A percentile compares a stretch with the other conserved stretches of the same genome.
phyloP scores from a whole-genome alignment of 306 rosid species.

The Prunus campanulata region DNA sequence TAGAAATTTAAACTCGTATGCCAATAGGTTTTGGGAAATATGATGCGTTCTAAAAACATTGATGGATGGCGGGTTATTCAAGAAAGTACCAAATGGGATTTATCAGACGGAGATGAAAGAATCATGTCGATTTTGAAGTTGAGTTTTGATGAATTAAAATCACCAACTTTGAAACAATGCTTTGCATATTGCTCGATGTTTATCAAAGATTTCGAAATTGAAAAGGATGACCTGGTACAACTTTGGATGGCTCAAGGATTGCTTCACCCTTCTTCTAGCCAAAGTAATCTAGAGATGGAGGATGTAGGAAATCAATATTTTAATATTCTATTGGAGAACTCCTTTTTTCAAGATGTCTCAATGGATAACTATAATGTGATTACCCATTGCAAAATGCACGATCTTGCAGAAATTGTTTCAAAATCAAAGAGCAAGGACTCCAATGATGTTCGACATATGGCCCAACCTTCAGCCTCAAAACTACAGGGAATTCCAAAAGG shows the following conservation, averaged over 20 bases:
- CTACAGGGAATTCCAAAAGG: not conserved
- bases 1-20: too few species aligned
- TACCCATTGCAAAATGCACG: not conserved
- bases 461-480: not conserved
- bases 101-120: too few species aligned
- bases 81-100: too few species aligned
- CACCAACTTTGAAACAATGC: too few species aligned
- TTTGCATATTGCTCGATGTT: too few species aligned
- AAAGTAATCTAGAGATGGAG: not conserved
- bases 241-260: slow-evolving; percentile 19
- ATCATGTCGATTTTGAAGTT: too few species aligned
- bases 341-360: not conserved
- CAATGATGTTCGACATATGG: not conserved
- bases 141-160: too few species aligned
- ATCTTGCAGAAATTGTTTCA: not conserved
- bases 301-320: slow-evolving; percentile 16
- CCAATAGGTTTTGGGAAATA: too few species aligned
- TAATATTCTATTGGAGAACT: not conserved
- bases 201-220: not conserved
- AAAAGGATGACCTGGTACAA: not conserved
- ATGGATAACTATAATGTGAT: not conserved
- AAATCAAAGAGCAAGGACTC: not conserved
- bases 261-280: not conserved
- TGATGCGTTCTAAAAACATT: too few species aligned
- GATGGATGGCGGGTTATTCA: too few species aligned